Percentiles rank a stretch among this genome's conserved stretches.
Conservation (phyloP, 306 rosid genomes). For the Rosa persica region DNA sequence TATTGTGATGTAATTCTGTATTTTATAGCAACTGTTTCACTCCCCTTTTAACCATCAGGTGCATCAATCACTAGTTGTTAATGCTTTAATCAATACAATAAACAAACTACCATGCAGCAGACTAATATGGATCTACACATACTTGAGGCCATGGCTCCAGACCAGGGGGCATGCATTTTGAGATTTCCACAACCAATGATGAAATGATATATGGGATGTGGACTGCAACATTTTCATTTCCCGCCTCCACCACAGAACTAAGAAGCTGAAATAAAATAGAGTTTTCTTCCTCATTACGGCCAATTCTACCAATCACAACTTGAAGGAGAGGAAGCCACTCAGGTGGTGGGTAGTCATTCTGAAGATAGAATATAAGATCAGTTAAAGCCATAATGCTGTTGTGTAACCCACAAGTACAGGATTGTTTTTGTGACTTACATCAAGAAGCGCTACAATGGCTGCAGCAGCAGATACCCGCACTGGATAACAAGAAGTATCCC, state of each 20-base stretch:
- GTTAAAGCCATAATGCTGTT: conserved; percentile 24
- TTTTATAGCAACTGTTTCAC: background rate
- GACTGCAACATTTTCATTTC: conserved; percentile 68
- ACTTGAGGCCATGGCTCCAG: conserved; percentile 90
- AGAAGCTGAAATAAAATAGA: conserved; percentile 77
- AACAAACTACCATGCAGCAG: conserved; percentile 18
- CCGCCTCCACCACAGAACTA: conserved; percentile 71
- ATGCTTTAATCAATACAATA: conserved; percentile 4
- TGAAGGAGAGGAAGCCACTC: conserved; percentile 89
- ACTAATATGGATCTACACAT: conserved; percentile 31
- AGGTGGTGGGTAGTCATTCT: conserved; percentile 88
- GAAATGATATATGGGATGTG: conserved; percentile 69
- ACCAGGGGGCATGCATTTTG: conserved; percentile 51
- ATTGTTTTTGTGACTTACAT: conserved; percentile 50
- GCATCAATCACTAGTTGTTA: conserved; percentile 8
- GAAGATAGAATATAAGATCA: conserved; percentile 39
- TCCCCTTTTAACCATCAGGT: background rate
- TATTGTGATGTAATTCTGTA: background rate
- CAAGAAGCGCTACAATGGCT: conserved; percentile 73
- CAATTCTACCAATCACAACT: conserved; percentile 62
- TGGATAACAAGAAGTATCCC: conserved; percentile 69
- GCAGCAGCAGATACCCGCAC: conserved; percentile 92
- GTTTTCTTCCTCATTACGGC: conserved; percentile 61
- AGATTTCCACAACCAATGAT: conserved; percentile 57
- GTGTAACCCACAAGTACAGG: conserved; percentile 16